phyloP scores from a whole-genome alignment of 768 basidiomycete species.

The Rhodotorula toruloides region DNA sequence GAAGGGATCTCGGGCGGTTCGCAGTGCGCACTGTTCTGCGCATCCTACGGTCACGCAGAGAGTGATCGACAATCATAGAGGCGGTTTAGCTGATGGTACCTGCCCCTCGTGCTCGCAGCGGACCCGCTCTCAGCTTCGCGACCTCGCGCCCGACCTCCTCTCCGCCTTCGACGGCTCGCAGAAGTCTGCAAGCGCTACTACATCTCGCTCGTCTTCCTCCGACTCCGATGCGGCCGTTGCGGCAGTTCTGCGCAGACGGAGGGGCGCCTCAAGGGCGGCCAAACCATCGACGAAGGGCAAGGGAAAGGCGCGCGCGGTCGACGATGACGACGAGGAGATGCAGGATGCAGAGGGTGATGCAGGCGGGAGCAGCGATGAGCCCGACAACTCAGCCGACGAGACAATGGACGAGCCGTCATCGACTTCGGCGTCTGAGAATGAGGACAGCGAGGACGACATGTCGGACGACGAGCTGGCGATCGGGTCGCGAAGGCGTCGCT shows the following conservation, averaged over 20 bases:
- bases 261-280: not conserved
- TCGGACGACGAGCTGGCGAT: not conserved
- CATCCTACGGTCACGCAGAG: too few species aligned
- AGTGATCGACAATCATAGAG: too few species aligned
- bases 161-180: not conserved
- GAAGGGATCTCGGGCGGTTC: not conserved
- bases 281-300: not conserved
- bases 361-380: not conserved
- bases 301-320: not conserved
- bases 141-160: conserved; percentile 16
- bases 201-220: not conserved
- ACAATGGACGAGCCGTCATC: not conserved
- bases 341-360: not conserved
- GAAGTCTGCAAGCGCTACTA: not conserved
- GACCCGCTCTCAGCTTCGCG: not conserved
- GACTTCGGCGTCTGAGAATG: not conserved
- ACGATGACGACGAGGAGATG: conserved; percentile 17
- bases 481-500: not conserved
- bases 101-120: conserved; percentile 7
- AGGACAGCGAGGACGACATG: not conserved
- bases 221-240: too few species aligned
- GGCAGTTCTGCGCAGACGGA: too few species aligned
- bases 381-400: not conserved
- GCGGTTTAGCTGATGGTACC: too few species aligned
- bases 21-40: too few species aligned